These are phyloP conservation scores for Penicillium hesseltinei DNA, from an alignment of 2,329 filamentous ascomycete genomes.

Conservation along the genomic window DNA sequence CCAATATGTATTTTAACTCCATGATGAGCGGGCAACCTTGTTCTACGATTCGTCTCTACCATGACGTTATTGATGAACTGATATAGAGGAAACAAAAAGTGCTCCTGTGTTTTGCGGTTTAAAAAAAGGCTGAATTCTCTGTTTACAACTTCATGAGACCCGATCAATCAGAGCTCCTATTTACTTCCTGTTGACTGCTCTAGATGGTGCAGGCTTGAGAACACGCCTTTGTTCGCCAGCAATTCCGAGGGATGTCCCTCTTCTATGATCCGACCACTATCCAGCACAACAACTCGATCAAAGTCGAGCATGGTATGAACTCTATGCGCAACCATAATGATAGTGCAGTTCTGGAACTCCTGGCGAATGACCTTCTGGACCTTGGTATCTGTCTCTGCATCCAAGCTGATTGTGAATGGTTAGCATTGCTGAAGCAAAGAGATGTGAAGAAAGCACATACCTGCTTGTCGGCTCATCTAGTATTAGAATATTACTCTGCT, in stretches of 20 bases:
- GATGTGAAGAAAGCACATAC: conserved; percentile 7
- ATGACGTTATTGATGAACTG: not conserved
- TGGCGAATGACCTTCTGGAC: conserved; percentile 16
- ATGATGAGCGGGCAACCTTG: not conserved
- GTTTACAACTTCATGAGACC: not conserved
- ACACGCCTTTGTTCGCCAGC: not conserved
- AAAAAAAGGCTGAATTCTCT: not conserved
- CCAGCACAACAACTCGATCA: conserved; percentile 17
- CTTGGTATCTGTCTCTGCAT: conserved; percentile 15
- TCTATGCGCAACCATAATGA: conserved; percentile 21
- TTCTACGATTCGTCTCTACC: not conserved
- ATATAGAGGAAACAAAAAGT: not conserved
- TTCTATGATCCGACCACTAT: conserved; percentile 15
- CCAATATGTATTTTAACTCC: not conserved
- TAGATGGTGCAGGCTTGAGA: not conserved
- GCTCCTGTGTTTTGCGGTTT: not conserved
- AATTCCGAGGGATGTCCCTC: conserved; percentile 8
- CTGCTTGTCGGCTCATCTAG: conserved; percentile 27
- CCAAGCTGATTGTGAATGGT: conserved; percentile 3
- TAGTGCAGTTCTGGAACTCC: conserved; percentile 13
- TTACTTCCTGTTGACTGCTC: not conserved
- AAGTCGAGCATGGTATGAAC: conserved; percentile 18
- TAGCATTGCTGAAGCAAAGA: not conserved
- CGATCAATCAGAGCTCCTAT: not conserved
- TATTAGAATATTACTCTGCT: conserved; percentile 18